phyloP scores from a whole-genome alignment of 331 rosid genomes.

The Rosa hybrid region DNA sequence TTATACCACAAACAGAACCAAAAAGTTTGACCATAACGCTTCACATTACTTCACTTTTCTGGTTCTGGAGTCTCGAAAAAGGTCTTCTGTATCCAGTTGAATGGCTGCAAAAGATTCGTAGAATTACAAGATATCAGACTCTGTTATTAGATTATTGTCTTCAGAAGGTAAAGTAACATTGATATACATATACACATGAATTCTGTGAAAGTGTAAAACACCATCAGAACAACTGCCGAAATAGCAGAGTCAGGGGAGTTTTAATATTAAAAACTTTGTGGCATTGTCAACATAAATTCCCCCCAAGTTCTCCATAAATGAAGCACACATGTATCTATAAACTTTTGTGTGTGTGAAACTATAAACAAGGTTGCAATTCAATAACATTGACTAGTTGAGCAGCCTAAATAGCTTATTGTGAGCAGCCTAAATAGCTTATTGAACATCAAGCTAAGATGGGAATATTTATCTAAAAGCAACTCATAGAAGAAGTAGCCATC shows the following conservation, averaged over 20 bases:
- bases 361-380: background rate
- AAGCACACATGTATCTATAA: background rate
- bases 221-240: background rate
- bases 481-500: background rate
- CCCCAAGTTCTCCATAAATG: background rate
- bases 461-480: background rate
- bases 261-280: background rate
- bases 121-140: conserved; percentile 1
- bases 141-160: background rate
- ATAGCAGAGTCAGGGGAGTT: background rate
- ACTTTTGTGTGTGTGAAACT: background rate
- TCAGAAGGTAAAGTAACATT: background rate
- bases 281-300: background rate
- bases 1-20: conserved; percentile 6
- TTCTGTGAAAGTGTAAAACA: background rate
- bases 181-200: background rate
- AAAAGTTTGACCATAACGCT: conserved; percentile 27
- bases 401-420: background rate
- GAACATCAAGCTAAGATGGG: background rate
- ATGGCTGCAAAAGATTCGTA: conserved; percentile 55
- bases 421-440: background rate
- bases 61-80: conserved; percentile 68
- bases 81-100: conserved; percentile 77
- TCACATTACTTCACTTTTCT: conserved; percentile 41
- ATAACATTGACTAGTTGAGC: background rate